These are phyloP conservation scores for Mycena amicta DNA, from an alignment of 768 basidiomycete species.

Conservation along the genomic window DNA sequence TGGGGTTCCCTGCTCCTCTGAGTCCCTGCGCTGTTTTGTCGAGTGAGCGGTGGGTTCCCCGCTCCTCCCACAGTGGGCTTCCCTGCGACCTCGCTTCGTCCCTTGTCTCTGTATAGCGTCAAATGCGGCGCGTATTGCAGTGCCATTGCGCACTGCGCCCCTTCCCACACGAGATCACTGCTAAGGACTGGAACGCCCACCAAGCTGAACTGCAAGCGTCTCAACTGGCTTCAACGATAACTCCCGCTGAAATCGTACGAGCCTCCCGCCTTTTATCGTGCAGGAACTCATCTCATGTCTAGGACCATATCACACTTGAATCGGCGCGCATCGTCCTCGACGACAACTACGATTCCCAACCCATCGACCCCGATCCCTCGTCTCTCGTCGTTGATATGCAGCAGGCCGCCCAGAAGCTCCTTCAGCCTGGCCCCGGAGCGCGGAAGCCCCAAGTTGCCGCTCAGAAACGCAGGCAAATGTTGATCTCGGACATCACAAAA, in stretches of 20 bases:
- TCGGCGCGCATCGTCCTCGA: background rate
- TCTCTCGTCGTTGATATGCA: background rate
- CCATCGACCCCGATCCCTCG: background rate
- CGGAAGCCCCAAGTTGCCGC: conserved; percentile 1
- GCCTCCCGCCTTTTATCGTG: background rate
- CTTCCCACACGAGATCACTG: background rate
- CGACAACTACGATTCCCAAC: background rate
- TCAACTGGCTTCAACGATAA: background rate
- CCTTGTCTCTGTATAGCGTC: too few species aligned
- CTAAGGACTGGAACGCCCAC: background rate
- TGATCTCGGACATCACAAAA: background rate
- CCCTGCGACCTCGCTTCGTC: too few species aligned
- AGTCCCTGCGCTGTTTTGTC: too few species aligned
- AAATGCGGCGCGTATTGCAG: too few species aligned
- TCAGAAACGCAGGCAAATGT: background rate
- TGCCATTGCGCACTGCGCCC: background rate
- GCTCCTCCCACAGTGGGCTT: too few species aligned
- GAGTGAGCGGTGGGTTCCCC: too few species aligned
- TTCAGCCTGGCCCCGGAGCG: background rate
- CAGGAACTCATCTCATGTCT: background rate
- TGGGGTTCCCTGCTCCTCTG: too few species aligned
- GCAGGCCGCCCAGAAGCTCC: background rate
- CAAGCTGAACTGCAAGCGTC: background rate
- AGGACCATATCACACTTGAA: background rate
- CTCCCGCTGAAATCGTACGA: background rate